These are phyloP conservation scores for Penicillium atrosanguineum DNA, from an alignment of 495 filamentous ascomycete species.

Conservation along the genomic window DNA sequence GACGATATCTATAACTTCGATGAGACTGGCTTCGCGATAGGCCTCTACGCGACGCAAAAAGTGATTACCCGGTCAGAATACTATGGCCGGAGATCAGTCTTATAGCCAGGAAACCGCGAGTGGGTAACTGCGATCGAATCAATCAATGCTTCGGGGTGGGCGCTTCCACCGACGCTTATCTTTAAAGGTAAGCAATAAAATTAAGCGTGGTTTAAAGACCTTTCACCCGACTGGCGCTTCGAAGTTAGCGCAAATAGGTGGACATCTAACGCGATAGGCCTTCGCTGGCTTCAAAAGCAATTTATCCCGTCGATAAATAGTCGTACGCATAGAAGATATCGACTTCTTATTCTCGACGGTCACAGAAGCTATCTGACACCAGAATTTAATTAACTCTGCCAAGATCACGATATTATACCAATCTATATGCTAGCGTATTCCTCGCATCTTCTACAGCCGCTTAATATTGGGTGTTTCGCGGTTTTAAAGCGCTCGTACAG, in stretches of 20 bases:
- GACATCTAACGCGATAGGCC: slow-evolving; percentile 26
- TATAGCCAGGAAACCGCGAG: slow-evolving; percentile 24
- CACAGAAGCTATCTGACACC: slow-evolving; percentile 1
- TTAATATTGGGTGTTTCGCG: too few species aligned
- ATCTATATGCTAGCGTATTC: slow-evolving; percentile 25
- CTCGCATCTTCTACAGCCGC: slow-evolving; percentile 14
- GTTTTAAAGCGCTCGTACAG: too few species aligned
- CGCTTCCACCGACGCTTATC: too few species aligned
- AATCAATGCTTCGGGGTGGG: slow-evolving; percentile 16
- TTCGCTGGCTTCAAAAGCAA: too few species aligned
- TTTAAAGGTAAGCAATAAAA: slow-evolving; percentile 1
- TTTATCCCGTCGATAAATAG: background rate
- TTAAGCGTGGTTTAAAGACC: slow-evolving; percentile 25
- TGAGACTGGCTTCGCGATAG: slow-evolving; percentile 42
- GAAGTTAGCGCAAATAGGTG: slow-evolving; percentile 27
- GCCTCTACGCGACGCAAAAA: slow-evolving; percentile 18
- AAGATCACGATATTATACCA: slow-evolving; percentile 19
- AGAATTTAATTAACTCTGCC: slow-evolving; percentile 20
- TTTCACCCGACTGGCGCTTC: slow-evolving; percentile 28
- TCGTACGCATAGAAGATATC: background rate
- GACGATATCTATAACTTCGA: slow-evolving; percentile 46
- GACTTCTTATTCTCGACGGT: background rate
- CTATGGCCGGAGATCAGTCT: slow-evolving; percentile 11
- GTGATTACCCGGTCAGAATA: slow-evolving; percentile 21
- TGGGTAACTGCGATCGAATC: slow-evolving; percentile 30